Percentiles rank a stretch among this genome's conserved stretches.
phyloP scores from a whole-genome alignment of 805 yeast species.

The Yamadazyma ubonensis region DNA sequence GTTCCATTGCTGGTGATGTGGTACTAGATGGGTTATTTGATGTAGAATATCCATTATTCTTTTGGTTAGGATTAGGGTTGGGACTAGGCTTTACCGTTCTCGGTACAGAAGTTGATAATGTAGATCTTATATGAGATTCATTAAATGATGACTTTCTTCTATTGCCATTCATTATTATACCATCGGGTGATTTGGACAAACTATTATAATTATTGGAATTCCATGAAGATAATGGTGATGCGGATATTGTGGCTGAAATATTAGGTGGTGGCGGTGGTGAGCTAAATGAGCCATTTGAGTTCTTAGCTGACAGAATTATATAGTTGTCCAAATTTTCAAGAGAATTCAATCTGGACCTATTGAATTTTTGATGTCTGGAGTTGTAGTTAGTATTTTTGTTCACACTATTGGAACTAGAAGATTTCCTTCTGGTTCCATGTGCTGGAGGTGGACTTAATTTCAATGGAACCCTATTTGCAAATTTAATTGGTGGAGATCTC shows the following conservation, averaged over 20 bases:
- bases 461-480: conserved; percentile 43
- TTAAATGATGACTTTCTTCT: conserved; percentile 43
- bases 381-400: conserved; percentile 16
- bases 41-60: no score
- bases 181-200: conserved; percentile 19
- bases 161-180: conserved; percentile 11
- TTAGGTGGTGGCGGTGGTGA: conserved; percentile 30
- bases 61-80: no score
- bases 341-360: conserved; percentile 41
- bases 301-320: conserved; percentile 39
- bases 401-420: conserved; percentile 25
- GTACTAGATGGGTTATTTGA: conserved; percentile 1
- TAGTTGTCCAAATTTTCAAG: conserved; percentile 43
- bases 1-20: conserved; percentile 5
- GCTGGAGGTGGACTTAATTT: conserved; percentile 40
- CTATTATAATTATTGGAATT: conserved; percentile 15
- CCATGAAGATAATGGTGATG: conserved; percentile 16
- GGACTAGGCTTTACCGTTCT: conserved; percentile 5
- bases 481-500: conserved; percentile 36
- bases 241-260: conserved; percentile 13
- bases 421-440: conserved; percentile 20
- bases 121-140: conserved; percentile 35
- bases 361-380: conserved; percentile 32
- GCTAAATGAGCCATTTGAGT: conserved; percentile 31
- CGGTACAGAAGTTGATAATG: conserved; percentile 22